Evolutionary conservation across 148 eudicot species (phyloP).

Genomic region (Spergularia marina): DNA sequence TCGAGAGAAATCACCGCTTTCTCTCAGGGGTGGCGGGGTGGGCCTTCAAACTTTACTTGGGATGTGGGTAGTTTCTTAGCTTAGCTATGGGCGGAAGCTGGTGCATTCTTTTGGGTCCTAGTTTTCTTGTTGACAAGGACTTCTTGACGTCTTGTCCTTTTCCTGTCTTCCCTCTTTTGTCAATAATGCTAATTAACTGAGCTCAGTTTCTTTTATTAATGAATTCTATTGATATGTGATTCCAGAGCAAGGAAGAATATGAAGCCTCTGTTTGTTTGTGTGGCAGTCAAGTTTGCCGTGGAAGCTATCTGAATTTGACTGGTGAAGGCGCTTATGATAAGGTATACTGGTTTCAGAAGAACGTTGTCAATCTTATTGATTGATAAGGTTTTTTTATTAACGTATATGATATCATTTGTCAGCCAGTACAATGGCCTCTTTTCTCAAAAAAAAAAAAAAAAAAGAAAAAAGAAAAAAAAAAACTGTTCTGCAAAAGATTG

Average conservation of each 20-base stretch:
- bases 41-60: no score
- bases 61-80: no score
- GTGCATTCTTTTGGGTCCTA: no score
- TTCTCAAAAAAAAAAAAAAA: neutral
- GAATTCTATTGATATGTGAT: conserved; percentile 17
- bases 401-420: neutral
- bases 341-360: conserved; percentile 37
- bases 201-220: neutral
- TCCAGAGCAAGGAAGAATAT: conserved; percentile 95
- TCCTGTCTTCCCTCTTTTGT: neutral
- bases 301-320: conserved; percentile 87
- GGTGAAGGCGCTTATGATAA: conserved; percentile 96
- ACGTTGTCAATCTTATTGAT: conserved; percentile 1
- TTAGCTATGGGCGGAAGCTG: no score
- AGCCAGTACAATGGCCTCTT: neutral
- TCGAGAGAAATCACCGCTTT: no score
- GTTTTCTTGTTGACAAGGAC: neutral
- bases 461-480: no score
- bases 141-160: neutral
- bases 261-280: conserved; percentile 98
- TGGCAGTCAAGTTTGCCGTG: conserved; percentile 98
- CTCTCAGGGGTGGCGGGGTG: no score
- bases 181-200: neutral
- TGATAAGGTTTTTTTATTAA: neutral
- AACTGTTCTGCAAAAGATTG: neutral